A percentile compares a stretch with the other conserved stretches of the same genome.
Evolutionary conservation across 192 early-diverging fungal species (phyloP).

Genomic region (Paraglomus brasilianum): DNA sequence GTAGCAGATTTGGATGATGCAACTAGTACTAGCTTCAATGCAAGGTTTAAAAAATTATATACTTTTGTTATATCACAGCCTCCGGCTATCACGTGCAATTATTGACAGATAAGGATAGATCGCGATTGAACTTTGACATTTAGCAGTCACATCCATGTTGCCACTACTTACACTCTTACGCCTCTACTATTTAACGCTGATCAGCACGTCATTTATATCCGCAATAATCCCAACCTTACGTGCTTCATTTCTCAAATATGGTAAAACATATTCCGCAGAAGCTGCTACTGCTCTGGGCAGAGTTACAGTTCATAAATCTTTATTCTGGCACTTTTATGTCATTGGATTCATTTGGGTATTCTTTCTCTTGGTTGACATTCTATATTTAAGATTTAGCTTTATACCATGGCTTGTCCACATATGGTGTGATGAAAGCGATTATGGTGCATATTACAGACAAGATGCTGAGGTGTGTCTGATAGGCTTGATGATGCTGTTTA

Average conservation of each 20-base stretch:
- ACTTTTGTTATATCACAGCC: too few relatives aligned
- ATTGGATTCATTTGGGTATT: slow-evolving; percentile 37
- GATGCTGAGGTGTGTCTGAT: slow-evolving; percentile 15
- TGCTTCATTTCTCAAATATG: slow-evolving; percentile 4
- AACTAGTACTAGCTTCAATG: too few relatives aligned
- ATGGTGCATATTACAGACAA: slow-evolving; percentile 7
- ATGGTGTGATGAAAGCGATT: not conserved
- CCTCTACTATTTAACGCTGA: too few relatives aligned
- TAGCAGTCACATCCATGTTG: too few relatives aligned
- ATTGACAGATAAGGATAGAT: too few relatives aligned
- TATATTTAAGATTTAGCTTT: not conserved
- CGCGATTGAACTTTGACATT: too few relatives aligned
- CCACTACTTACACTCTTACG: too few relatives aligned
- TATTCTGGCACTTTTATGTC: slow-evolving; percentile 56
- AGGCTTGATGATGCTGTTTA: slow-evolving; percentile 36
- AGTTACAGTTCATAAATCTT: slow-evolving; percentile 46
- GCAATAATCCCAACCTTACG: not conserved
- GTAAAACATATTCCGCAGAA: not conserved
- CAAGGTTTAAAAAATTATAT: too few relatives aligned
- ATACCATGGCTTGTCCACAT: not conserved
- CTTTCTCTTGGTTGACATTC: slow-evolving; percentile 32
- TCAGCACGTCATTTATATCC: not conserved
- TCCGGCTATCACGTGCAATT: too few relatives aligned
- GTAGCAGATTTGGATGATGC: too few relatives aligned
- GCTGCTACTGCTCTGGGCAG: not conserved